Conservation (phyloP, 2,329 filamentous ascomycete genomes). For the Massarina eburnea region DNA sequence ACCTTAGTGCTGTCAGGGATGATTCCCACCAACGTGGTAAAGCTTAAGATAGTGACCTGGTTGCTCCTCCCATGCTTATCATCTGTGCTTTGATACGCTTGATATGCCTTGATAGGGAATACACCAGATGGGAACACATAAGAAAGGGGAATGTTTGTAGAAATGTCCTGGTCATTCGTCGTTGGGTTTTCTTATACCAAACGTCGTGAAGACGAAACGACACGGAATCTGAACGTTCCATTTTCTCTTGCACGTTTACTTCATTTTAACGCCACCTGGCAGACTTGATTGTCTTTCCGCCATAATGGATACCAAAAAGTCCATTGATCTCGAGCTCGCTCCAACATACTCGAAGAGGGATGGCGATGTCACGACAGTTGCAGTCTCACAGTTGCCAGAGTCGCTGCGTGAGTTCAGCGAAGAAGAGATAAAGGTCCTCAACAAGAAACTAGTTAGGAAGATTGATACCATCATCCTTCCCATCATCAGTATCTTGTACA, state of each 20-base stretch:
- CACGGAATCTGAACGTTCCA: no score
- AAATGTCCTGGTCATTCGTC: background rate
- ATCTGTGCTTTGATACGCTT: background rate
- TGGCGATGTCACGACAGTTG: background rate
- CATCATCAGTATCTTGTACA: constrained; percentile 22
- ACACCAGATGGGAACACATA: background rate
- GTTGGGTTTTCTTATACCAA: background rate
- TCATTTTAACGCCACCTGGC: background rate
- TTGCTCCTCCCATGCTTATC: no score
- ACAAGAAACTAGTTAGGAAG: constrained; percentile 20
- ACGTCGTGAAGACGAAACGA: no score
- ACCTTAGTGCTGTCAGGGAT: no score
- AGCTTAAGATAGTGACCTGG: no score
- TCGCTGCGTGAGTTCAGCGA: constrained; percentile 15
- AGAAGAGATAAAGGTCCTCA: constrained; percentile 17
- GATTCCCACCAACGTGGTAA: no score
- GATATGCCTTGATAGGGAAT: background rate
- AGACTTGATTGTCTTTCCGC: background rate
- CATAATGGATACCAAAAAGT: constrained; percentile 7
- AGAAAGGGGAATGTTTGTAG: background rate
- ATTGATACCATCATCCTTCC: constrained; percentile 19
- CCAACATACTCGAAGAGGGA: no score
- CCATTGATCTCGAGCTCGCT: constrained; percentile 4
- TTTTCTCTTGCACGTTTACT: no score
- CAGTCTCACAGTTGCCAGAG: constrained; percentile 15